Evolutionary conservation across 352 stramenopile species (phyloP).

Genomic region (Globisporangium okanoganense): DNA sequence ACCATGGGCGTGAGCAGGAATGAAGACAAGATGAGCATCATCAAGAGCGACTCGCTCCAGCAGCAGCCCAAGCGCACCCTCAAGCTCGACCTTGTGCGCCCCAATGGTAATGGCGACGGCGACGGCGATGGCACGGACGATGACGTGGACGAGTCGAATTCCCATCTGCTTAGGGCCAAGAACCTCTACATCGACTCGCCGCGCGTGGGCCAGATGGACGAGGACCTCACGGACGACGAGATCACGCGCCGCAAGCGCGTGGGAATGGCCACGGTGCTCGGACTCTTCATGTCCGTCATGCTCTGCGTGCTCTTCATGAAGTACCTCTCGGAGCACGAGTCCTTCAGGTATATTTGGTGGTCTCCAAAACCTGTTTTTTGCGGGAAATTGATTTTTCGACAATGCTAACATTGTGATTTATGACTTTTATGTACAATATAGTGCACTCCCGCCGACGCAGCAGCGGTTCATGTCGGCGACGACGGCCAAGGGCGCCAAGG

Average conservation of each 20-base stretch:
- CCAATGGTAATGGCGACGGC: slow-evolving; percentile 20
- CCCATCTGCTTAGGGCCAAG: slow-evolving; percentile 31
- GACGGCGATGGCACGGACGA: slow-evolving; percentile 28
- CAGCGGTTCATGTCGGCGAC: slow-evolving; percentile 77
- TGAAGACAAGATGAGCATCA: slow-evolving; percentile 53
- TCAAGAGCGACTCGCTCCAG: slow-evolving; percentile 43
- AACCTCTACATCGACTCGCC: slow-evolving; percentile 78
- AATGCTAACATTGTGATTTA: not conserved
- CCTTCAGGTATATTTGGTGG: slow-evolving; percentile 41
- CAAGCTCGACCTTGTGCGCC: slow-evolving; percentile 22
- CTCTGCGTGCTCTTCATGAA: slow-evolving; percentile 65
- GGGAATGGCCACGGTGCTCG: slow-evolving; percentile 48
- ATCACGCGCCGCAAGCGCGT: slow-evolving; percentile 48
- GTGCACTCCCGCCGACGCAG: slow-evolving; percentile 65
- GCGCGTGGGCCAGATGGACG: slow-evolving; percentile 36
- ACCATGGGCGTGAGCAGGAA: slow-evolving; percentile 17
- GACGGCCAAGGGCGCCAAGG: slow-evolving; percentile 52
- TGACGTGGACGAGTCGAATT: slow-evolving; percentile 29
- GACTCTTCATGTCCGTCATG: slow-evolving; percentile 54
- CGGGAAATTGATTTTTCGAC: not conserved
- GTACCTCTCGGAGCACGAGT: slow-evolving; percentile 61
- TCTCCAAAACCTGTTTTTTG: not conserved
- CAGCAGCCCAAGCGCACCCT: slow-evolving; percentile 20
- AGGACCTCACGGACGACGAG: slow-evolving; percentile 46
- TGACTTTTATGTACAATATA: slow-evolving; percentile 10